Conservation (phyloP, 2,329 filamentous ascomycete genomes). For the Clarireedia paspali region DNA sequence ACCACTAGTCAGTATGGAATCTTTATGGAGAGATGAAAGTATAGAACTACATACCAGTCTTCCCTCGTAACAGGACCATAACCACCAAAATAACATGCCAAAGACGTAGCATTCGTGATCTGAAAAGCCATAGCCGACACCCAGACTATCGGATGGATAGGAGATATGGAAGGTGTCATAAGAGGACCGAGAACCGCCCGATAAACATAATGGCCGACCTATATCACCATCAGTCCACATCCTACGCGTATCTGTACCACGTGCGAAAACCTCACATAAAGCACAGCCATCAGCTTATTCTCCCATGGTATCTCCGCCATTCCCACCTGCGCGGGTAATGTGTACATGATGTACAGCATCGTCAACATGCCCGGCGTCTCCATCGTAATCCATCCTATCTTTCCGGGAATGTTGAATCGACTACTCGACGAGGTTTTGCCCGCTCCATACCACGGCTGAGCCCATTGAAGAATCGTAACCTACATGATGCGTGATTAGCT, state of each 20-base stretch:
- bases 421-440: constrained; percentile 81
- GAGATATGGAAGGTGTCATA: constrained; percentile 86
- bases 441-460: constrained; percentile 72
- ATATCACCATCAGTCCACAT: background rate
- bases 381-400: constrained; percentile 82
- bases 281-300: constrained; percentile 65
- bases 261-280: constrained; percentile 41
- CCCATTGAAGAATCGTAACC: constrained; percentile 69
- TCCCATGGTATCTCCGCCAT: constrained; percentile 62
- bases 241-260: background rate
- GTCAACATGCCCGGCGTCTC: constrained; percentile 72
- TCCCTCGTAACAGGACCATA: constrained; percentile 61
- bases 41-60: constrained; percentile 38
- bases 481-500: constrained; percentile 30
- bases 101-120: constrained; percentile 65
- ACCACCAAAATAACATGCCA: constrained; percentile 76
- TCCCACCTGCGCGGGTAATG: constrained; percentile 50
- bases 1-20: background rate
- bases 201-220: constrained; percentile 83
- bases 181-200: constrained; percentile 78
- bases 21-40: background rate
- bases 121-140: constrained; percentile 64
- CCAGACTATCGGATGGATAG: constrained; percentile 68
- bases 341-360: constrained; percentile 70
- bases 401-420: constrained; percentile 78